Conservation (phyloP, 73 alveolate genomes). For the Paramecium sexaurelia region DNA sequence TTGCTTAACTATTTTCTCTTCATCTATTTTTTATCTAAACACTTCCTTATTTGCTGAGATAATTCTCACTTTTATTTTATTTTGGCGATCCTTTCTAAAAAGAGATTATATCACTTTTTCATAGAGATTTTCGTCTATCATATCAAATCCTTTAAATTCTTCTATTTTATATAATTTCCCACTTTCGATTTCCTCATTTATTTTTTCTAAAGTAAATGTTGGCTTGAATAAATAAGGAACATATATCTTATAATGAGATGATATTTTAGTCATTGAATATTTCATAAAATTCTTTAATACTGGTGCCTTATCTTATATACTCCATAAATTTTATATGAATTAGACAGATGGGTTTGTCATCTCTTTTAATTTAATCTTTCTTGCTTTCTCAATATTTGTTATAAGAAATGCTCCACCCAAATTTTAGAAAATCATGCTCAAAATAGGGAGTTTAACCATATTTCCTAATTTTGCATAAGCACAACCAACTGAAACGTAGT, state of each 20-base stretch:
- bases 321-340: constrained; percentile 40
- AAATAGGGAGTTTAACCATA: background rate
- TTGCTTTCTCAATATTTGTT: constrained; percentile 14
- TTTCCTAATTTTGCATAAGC: constrained; percentile 53
- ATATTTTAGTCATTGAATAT: background rate
- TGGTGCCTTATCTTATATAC: constrained; percentile 10
- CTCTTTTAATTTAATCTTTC: constrained; percentile 7
- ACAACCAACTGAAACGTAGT: constrained; percentile 44
- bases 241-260: background rate
- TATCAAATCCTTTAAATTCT: constrained; percentile 21
- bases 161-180: background rate
- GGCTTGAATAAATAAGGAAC: constrained; percentile 26
- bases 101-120: background rate
- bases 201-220: constrained; percentile 16
- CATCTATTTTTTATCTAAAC: background rate
- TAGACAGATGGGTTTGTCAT: constrained; percentile 43
- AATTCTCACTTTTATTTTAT: constrained; percentile 30
- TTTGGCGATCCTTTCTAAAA: background rate
- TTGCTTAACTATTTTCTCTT: background rate
- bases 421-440: background rate
- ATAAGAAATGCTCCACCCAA: constrained; percentile 23
- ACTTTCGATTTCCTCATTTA: background rate
- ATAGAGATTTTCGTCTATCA: background rate
- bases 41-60: constrained; percentile 20
- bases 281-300: constrained; percentile 22